phyloP scores from a whole-genome alignment of 164 flowering plant genomes.

The Macadamia tetraphylla region DNA sequence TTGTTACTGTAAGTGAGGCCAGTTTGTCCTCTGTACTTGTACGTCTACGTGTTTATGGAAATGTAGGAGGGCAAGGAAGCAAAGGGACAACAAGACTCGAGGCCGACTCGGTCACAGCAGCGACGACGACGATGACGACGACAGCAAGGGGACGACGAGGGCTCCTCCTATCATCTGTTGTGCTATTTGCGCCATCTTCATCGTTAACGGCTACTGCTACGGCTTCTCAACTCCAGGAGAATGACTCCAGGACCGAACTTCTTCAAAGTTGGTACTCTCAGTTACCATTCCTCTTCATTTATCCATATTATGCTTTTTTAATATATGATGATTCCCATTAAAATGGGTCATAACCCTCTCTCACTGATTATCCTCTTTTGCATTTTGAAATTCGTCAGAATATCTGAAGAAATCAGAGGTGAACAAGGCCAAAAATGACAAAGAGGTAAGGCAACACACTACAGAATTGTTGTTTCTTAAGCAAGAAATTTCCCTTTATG shows the following conservation, averaged over 20 bases:
- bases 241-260: constrained; percentile 44
- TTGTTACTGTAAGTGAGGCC: constrained; percentile 35
- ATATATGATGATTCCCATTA: not conserved
- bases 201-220: constrained; percentile 11
- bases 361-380: not conserved
- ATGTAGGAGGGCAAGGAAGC: constrained; percentile 11
- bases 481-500: too few relatives aligned
- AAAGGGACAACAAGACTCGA: not conserved
- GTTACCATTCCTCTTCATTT: not conserved
- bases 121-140: not conserved
- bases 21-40: constrained; percentile 36
- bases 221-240: constrained; percentile 14
- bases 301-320: not conserved
- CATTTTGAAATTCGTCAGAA: constrained; percentile 26
- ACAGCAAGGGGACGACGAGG: constrained; percentile 40
- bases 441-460: constrained; percentile 44
- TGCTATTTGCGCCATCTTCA: constrained; percentile 1
- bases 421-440: constrained; percentile 82
- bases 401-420: constrained; percentile 80
- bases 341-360: not conserved
- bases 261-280: constrained; percentile 36
- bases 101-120: too few relatives aligned
- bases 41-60: constrained; percentile 6
- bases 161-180: constrained; percentile 26
- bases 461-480: too few relatives aligned